These are phyloP conservation scores for Russula sp. DNA, from an alignment of 768 basidiomycete species.

Conservation along the genomic window DNA sequence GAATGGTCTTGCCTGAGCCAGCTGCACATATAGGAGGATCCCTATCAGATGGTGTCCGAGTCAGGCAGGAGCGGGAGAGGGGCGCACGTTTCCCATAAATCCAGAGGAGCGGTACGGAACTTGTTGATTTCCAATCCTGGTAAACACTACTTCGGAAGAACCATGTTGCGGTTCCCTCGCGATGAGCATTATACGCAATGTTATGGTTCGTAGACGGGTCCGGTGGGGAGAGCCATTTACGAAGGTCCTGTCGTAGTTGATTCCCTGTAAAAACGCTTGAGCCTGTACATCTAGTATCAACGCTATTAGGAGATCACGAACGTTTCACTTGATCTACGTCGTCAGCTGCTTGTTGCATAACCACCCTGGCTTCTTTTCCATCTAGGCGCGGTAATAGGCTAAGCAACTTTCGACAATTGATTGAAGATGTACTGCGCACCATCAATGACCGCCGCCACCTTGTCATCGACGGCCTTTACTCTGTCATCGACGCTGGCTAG, in stretches of 20 bases:
- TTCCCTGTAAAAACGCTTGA: not conserved
- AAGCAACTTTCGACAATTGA: not conserved
- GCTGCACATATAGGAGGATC: too few relatives aligned
- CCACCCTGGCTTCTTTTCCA: not conserved
- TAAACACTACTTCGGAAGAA: not conserved
- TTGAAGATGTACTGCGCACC: not conserved
- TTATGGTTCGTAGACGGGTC: conserved; percentile 10
- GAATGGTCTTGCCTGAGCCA: too few relatives aligned
- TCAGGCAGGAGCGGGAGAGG: too few relatives aligned
- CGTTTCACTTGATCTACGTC: conserved; percentile 1
- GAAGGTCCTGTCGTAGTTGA: not conserved
- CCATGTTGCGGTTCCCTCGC: conserved; percentile 4
- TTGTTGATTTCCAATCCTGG: conserved; percentile 5
- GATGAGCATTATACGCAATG: not conserved
- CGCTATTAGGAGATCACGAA: not conserved
- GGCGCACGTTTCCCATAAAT: too few relatives aligned
- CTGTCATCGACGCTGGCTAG: not conserved
- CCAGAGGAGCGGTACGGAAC: not conserved
- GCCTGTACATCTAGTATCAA: not conserved
- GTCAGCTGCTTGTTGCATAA: not conserved
- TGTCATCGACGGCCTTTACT: too few relatives aligned
- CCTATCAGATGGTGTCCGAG: too few relatives aligned
- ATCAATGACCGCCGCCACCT: not conserved
- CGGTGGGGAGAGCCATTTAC: conserved; percentile 13
- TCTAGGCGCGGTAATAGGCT: not conserved